phyloP scores from a whole-genome alignment of 208 protist genomes.

The Trypanosoma melophagium region DNA sequence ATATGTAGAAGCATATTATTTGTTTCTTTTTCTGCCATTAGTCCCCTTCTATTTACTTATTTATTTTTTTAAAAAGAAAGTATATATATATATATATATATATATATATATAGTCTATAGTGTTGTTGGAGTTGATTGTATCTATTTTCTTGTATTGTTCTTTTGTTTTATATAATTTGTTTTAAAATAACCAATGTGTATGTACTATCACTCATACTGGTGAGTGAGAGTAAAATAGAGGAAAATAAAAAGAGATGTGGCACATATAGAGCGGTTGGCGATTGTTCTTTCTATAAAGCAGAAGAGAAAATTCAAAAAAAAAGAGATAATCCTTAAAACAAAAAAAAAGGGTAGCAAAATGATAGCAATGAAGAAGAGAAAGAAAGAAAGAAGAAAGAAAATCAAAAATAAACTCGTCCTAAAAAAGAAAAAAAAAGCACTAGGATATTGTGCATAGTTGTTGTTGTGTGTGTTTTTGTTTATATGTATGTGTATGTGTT shows the following conservation, averaged over 20 bases:
- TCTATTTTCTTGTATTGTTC: not conserved
- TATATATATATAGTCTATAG: conserved; percentile 8
- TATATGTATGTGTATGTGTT: not conserved
- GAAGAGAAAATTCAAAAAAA: no score
- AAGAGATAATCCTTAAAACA: no score
- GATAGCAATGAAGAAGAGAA: no score
- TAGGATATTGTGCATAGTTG: not conserved
- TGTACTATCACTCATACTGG: not conserved
- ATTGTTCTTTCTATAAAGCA: not conserved
- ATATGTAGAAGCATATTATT: not conserved
- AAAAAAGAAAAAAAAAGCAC: no score
- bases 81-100: conserved; percentile 27
- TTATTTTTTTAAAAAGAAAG: not conserved
- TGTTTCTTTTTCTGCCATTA: conserved; percentile 17
- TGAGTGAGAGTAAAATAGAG: conserved; percentile 1
- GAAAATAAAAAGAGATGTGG: not conserved
- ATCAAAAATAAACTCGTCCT: no score
- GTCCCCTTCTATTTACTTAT: conserved; percentile 8
- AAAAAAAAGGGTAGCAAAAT: no score
- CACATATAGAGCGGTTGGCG: not conserved
- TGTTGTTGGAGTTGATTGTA: no score
- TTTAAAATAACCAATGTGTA: no score
- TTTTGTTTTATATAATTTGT: conserved; percentile 1
- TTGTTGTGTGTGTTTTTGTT: not conserved
- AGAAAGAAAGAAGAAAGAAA: no score